Percentiles rank a stretch among this genome's conserved stretches.
Conservation (phyloP, 2,329 filamentous ascomycete genomes). For the Diplodia mutila region DNA sequence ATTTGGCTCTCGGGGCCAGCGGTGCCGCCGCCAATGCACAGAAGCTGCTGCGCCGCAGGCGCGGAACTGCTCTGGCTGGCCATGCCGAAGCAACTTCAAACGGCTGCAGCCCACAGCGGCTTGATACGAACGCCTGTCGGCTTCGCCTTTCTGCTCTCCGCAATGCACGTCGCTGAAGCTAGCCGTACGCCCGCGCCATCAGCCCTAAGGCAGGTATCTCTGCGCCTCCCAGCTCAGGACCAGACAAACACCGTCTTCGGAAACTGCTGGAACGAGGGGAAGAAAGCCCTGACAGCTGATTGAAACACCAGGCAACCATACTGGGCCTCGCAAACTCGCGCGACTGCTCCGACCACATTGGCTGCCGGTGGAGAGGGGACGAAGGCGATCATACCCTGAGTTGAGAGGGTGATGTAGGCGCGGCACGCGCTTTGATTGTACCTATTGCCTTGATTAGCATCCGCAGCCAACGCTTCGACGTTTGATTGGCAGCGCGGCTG, state of each 20-base stretch:
- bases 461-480: background rate
- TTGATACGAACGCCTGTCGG: constrained; percentile 13
- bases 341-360: background rate
- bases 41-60: background rate
- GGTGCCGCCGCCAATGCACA: constrained; percentile 15
- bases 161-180: constrained; percentile 18
- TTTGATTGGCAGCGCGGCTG: constrained; percentile 8
- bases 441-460: constrained; percentile 16
- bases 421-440: constrained; percentile 14
- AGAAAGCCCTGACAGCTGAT: constrained; percentile 4
- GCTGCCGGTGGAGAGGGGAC: background rate
- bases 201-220: constrained; percentile 10
- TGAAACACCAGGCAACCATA: background rate
- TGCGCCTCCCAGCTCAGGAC: background rate
- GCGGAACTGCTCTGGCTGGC: background rate
- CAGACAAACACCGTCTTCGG: background rate
- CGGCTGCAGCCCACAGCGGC: constrained; percentile 10
- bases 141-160: background rate
- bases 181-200: background rate
- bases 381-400: constrained; percentile 6
- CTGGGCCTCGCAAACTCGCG: background rate
- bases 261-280: constrained; percentile 1
- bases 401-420: constrained; percentile 17
- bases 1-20: constrained; percentile 19
- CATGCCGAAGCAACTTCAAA: background rate